Conservation (phyloP, 805 yeast species). For the Lachancea meyersii region DNA sequence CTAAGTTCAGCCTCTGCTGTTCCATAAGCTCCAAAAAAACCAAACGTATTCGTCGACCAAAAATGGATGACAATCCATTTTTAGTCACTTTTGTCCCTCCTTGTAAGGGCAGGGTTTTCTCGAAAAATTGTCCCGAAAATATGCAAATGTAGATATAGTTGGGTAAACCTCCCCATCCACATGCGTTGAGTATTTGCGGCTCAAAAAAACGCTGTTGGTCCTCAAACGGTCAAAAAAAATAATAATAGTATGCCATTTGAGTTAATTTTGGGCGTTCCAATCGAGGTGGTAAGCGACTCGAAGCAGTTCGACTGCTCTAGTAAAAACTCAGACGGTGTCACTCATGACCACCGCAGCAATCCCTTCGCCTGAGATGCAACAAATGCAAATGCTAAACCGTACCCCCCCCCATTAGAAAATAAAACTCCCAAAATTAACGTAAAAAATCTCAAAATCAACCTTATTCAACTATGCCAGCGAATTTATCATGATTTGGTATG, state of each 20-base stretch:
- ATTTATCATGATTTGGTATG: neutral
- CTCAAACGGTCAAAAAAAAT: conserved; percentile 26
- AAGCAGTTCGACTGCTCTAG: neutral
- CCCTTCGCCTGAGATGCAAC: too few relatives aligned
- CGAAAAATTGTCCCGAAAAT: neutral
- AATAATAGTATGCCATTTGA: conserved; percentile 13
- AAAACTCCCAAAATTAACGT: conserved; percentile 3
- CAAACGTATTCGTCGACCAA: conserved; percentile 31
- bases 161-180: neutral
- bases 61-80: too few relatives aligned
- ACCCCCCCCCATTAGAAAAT: neutral
- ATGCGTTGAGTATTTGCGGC: neutral
- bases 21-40: conserved; percentile 19
- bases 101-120: conserved; percentile 23
- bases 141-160: conserved; percentile 6
- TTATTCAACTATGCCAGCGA: conserved; percentile 6
- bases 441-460: conserved; percentile 3
- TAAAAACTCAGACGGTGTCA: too few relatives aligned
- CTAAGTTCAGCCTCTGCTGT: neutral
- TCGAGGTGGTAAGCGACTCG: neutral
- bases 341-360: too few relatives aligned
- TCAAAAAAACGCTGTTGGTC: conserved; percentile 18
- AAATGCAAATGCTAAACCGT: too few relatives aligned
- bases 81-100: conserved; percentile 33
- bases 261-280: neutral